Base-by-base conservation (phyloP, 1,284 basidiomycete genomes). In the Malassezia cuniculi region DNA sequence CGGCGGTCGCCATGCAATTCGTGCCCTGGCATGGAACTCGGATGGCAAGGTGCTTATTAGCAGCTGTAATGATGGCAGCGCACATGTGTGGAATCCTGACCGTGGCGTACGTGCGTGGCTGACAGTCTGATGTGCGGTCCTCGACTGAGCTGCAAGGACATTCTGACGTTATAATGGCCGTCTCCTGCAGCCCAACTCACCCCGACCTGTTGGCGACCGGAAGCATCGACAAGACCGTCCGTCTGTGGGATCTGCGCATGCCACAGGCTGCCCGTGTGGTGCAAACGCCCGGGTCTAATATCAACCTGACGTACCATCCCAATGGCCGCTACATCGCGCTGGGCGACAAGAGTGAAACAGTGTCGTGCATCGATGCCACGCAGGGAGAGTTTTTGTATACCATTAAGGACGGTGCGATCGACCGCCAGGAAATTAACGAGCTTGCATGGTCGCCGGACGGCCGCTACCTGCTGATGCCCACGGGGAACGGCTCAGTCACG, bases 1-100 rank as follows among this genome's bases (percentile, higher is more conserved):
- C 2, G 53, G 50, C 0, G 53, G 55, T 26, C 39, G 49, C 3
- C 33, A 39, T 8, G 48, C 48, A 4, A 48, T 57, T 2, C 56
- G 59, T 7, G 52, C 52, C 5, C 36, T 63, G 3, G 53, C 48
- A 0, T 63, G 60, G 60, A 54, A 45, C 7, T 41, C 54, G 18
- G 54, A 57, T 14, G 60, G 58, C 1, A 47, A 57, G 19, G 50
- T 41, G 21, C 52, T 63, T 2, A 54, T 59, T 11, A 59, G 53
- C 6, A 57, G 51, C 11, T 52, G 54, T 1, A 40, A 44, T 1
- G 56, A 57, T 25, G 39, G 52, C 2, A 24, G 40, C 11, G 48
- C 54, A 7, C 51, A 57, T 5, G 48, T 58, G 14, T 63, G 60
- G 60, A 47, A 54, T 0, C 58, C 58, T 14, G 60, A 60, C 24